Conservation (phyloP, 2,329 filamentous ascomycete species). For the Ascochyta clinopodiicola region DNA sequence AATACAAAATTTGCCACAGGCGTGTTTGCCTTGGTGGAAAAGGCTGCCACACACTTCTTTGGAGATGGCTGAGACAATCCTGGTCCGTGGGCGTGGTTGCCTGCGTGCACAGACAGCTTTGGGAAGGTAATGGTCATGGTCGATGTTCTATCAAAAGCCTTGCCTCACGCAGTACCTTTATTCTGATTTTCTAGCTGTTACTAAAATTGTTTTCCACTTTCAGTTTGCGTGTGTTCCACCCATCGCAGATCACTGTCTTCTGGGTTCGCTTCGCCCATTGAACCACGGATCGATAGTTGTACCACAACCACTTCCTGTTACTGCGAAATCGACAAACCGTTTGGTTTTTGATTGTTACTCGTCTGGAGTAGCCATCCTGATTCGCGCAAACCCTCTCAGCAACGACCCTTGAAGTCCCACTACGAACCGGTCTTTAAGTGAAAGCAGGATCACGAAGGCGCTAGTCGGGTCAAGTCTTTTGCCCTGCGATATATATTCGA, state of each 20-base stretch:
- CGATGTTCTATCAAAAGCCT: too few relatives aligned
- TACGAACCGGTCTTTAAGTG: background rate
- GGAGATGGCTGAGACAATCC: background rate
- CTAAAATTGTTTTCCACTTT: background rate
- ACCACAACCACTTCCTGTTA: background rate
- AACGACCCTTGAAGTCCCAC: background rate
- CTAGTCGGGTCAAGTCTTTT: background rate
- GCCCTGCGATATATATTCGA: background rate
- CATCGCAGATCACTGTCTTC: background rate
- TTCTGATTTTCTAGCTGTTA: too few relatives aligned
- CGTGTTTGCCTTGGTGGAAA: background rate
- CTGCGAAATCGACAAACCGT: background rate
- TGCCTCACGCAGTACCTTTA: background rate
- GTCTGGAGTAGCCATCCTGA: background rate
- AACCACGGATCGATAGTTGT: background rate
- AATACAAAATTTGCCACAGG: background rate
- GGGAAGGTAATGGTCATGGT: background rate
- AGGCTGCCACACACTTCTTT: background rate
- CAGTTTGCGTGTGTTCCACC: background rate
- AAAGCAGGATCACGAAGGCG: background rate
- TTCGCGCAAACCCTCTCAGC: background rate
- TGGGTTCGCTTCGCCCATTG: background rate
- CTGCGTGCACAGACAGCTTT: constrained; percentile 12
- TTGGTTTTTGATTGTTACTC: background rate
- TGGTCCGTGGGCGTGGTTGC: constrained; percentile 3